phyloP scores from a whole-genome alignment of 257 asterid genomes.

The Hygrophila difformis region DNA sequence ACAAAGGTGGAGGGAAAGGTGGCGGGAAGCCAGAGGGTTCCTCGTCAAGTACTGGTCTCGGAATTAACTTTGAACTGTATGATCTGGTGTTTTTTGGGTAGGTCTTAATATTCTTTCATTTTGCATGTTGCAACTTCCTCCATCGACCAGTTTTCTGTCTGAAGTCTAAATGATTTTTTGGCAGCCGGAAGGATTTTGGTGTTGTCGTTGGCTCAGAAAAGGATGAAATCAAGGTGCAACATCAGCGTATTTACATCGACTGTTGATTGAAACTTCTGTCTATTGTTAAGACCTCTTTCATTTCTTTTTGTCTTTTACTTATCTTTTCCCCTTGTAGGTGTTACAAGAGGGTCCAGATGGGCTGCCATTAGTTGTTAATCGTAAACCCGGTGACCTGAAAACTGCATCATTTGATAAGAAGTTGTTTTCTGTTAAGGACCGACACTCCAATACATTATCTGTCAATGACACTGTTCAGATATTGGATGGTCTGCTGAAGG shows the following conservation, averaged over 20 bases:
- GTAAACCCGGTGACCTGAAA: conserved; percentile 55
- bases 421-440: conserved; percentile 68
- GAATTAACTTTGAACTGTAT: conserved; percentile 63
- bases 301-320: conserved; percentile 11
- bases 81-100: conserved; percentile 92
- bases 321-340: conserved; percentile 34
- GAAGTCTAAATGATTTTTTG: conserved; percentile 27
- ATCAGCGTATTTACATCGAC: conserved; percentile 11
- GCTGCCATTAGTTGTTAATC: conserved; percentile 49
- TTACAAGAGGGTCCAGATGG: conserved; percentile 72
- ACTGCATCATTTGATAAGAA: conserved; percentile 82
- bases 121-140: conserved; percentile 6
- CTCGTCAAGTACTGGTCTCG: conserved; percentile 29
- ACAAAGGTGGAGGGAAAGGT: conserved; percentile 39
- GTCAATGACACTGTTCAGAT: conserved; percentile 61
- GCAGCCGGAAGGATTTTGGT: conserved; percentile 90
- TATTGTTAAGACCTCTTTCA: conserved; percentile 15
- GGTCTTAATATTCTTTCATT: conserved; percentile 18
- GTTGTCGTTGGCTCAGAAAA: conserved; percentile 76
- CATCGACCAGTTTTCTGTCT: conserved; percentile 23
- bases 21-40: conserved; percentile 64
- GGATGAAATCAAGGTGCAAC: conserved; percentile 67
- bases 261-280: conserved; percentile 15
- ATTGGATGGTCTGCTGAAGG: conserved; percentile 85
- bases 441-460: conserved; percentile 49